A percentile compares a stretch with the other conserved stretches of the same genome.
phyloP scores from a whole-genome alignment of 768 basidiomycete genomes.

The Hypsizygus marmoreus region DNA sequence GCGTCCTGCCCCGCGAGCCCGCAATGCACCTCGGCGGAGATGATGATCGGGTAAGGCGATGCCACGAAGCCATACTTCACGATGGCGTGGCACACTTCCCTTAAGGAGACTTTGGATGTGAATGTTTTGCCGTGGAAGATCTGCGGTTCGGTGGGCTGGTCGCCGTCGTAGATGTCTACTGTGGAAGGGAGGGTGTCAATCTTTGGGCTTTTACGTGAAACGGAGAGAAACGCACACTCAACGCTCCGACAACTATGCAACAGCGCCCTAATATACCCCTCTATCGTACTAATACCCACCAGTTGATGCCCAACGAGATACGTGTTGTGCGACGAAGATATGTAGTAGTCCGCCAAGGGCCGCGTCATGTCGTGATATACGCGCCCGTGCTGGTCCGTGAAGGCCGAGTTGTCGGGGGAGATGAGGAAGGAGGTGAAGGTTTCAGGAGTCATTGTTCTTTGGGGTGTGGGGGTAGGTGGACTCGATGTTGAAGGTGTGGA shows the following conservation, averaged over 20 bases:
- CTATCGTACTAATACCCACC: conserved; percentile 87
- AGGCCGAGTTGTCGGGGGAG: conserved; percentile 73
- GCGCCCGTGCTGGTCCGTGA: conserved; percentile 43
- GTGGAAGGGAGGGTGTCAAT: conserved; percentile 24
- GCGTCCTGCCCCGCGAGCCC: conserved; percentile 55
- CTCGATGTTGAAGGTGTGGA: conserved; percentile 27
- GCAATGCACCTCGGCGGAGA: conserved; percentile 97
- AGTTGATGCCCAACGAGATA: conserved; percentile 86
- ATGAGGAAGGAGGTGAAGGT: conserved; percentile 79
- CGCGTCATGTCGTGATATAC: conserved; percentile 85
- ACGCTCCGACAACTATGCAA: conserved; percentile 91
- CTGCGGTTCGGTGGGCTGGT: conserved; percentile 63
- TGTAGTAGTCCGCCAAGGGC: conserved; percentile 84
- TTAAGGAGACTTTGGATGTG: conserved; percentile 81
- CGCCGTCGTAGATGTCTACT: conserved; percentile 96
- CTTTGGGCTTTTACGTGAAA: not conserved
- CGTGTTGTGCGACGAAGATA: conserved; percentile 92
- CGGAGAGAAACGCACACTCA: conserved; percentile 61
- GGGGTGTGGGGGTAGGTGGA: not conserved
- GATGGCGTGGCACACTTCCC: conserved; percentile 85
- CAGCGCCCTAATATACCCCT: conserved; percentile 90
- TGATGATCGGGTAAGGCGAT: conserved; percentile 93
- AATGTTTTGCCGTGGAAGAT: conserved; percentile 95
- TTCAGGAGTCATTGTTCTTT: conserved; percentile 51
- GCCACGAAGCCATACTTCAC: conserved; percentile 91